Base-by-base conservation (phyloP, 129 eudicot genomes). In the Tanacetum coccineum region DNA sequence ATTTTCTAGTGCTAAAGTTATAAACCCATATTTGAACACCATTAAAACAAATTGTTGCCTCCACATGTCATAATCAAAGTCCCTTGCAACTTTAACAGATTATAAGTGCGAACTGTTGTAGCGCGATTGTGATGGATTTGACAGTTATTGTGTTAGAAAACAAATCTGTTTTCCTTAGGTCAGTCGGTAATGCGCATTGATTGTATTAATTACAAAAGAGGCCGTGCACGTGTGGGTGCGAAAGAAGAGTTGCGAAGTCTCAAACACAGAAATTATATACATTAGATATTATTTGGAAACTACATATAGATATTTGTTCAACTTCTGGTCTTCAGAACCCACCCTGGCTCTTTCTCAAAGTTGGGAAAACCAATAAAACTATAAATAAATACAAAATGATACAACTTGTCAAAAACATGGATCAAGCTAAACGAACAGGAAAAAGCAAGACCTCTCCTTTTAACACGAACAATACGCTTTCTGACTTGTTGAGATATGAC, bases 261-360 rank as follows among this genome's bases (percentile, higher is more conserved):
- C 20, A n/a, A 45, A 64, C n/a, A 15, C 8, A 74, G 56, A 54
- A 47, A 62, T 21, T 76, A 68, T 68, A 75, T 75, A 75, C 70
- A 75, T 67, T 59, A 60, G 36, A 75, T 19, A 30, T 61, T 7
- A 36, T 49, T 57, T 5, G 61, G 52, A 26, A 76, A 13, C 70
- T 76, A 76, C 75, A 76, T 68, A 20, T 30, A 67, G 36, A 51
- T 42, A 60, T 60, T 30, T 11, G 58, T 76, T 52, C 74, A 39
- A 53, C 70, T 40, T 64, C n/a, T 5, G 14, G 49, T 25, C 55
- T 65, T 55, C 36, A 65, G 30, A 65, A 65, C 72, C 72, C 57
- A 64, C 47, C 51, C 47, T 57, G 32, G 77, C 64, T 65, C 42
- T 60, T 68, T 75, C 75, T 68, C 65, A 69, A 52, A 45, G 53